Evolutionary conservation across 768 basidiomycete species (phyloP), one percentile per base, ranked within the genome.

Genomic region (Russula abietina): DNA sequence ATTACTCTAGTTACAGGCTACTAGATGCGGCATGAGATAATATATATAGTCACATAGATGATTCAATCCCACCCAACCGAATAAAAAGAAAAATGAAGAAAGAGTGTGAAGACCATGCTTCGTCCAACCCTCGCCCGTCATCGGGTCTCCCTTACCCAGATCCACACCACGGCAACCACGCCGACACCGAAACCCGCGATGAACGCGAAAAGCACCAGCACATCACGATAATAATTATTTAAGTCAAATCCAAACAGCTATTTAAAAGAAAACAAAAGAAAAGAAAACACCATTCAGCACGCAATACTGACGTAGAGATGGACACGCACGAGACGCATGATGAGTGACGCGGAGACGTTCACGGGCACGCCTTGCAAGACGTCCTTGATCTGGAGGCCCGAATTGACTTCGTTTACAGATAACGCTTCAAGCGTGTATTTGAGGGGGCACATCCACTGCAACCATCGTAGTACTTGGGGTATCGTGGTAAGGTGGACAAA

Each of bases 401-500:
- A 88, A 43, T 85, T 85, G 17, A 98, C 92, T 72, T 98, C 95
- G 70, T 98, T 98, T 41, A 97, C 89, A 14, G 87, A 79, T 17
- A 97, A 77, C 6, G 95, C 95, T 71, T 93, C 91, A n/a, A 91
- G 77, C 28, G 80, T 78, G 71, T 85, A 92, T 73, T 93, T 93
- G 52, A 93, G 79, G 43, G 91, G 89, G 58, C 88, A 89, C 61
- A 95, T 68, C 88, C 92, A 98, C 70, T 95, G 88, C 57, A 98
- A 77, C 95, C 95, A 98, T 17, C 95, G 82, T 1, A 98, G 80
- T 2, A 95, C 92, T 2, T 91, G 89, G 4, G 95, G 93, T 62
- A 98, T 96, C 62, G 81, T 78, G 64, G 76, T 74, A 60, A 96
- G 80, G 71, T 96, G 91, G 57, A 96, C 91, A 72, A 97, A 97